phyloP scores from a whole-genome alignment of 257 asterid species.

The Cinchona pubescens region DNA sequence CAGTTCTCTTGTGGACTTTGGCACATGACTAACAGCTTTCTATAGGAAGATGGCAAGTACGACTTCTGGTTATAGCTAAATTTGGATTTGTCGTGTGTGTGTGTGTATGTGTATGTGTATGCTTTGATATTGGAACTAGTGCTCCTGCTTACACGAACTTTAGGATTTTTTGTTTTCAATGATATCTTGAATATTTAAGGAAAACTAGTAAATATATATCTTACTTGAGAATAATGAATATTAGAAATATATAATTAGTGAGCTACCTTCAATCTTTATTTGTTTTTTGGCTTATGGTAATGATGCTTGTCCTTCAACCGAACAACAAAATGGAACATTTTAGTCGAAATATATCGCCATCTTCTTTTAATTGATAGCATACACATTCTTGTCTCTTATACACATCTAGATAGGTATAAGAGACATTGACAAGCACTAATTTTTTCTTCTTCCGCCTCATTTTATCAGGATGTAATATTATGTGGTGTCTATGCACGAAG shows the following conservation, averaged over 20 bases:
- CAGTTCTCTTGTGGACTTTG: neutral
- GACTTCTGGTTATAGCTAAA: no score
- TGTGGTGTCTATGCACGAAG: slow-evolving; percentile 96
- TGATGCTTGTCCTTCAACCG: neutral
- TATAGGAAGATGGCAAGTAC: neutral
- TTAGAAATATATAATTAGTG: no score
- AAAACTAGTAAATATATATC: neutral
- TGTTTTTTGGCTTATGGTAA: neutral
- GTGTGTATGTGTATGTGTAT: neutral
- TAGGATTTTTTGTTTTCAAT: no score
- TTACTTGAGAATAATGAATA: neutral
- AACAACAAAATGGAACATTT: no score
- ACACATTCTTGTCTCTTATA: no score
- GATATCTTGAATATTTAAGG: no score
- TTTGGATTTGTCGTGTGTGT: no score
- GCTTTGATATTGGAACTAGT: neutral
- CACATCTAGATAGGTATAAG: no score
- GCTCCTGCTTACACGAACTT: neutral
- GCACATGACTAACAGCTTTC: neutral
- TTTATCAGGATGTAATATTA: slow-evolving; percentile 74
- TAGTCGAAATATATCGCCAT: no score
- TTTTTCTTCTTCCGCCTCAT: slow-evolving; percentile 17
- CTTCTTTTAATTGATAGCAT: no score
- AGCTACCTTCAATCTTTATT: no score
- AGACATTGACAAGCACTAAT: slow-evolving; percentile 3